Evolutionary conservation across 2,329 filamentous ascomycete species (phyloP).

Genomic region (Acarospora socialis): DNA sequence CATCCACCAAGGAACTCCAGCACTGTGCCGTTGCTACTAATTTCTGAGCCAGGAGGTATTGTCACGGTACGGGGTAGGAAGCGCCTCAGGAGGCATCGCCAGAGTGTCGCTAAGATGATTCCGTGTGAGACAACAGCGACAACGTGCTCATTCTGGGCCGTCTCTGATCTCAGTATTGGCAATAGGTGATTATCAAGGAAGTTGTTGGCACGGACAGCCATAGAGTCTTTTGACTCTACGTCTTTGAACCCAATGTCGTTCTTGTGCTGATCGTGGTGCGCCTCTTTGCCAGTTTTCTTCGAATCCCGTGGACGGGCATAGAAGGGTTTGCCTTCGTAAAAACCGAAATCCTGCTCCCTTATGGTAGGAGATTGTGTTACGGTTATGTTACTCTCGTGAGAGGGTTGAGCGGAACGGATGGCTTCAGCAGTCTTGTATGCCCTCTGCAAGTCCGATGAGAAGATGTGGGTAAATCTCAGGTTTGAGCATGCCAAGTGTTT

Average conservation of each 20-base stretch:
- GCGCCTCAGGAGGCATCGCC: conserved; percentile 45
- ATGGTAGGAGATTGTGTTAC: conserved; percentile 15
- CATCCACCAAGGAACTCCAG: conserved; percentile 43
- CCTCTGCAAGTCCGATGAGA: conserved; percentile 64
- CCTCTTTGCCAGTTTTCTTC: conserved; percentile 9
- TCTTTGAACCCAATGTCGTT: conserved; percentile 35
- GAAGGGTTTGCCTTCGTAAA: conserved; percentile 23
- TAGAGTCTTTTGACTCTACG: conserved; percentile 53
- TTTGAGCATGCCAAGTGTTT: conserved; percentile 48
- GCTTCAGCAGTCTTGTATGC: conserved; percentile 57
- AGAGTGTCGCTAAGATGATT: conserved; percentile 58
- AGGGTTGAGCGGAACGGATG: conserved; percentile 42
- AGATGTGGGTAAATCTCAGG: conserved; percentile 55
- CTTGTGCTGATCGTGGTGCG: conserved; percentile 10
- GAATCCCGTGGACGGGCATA: conserved; percentile 12
- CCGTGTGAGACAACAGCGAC: conserved; percentile 70
- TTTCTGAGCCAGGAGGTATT: conserved; percentile 29
- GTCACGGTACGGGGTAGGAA: conserved; percentile 35
- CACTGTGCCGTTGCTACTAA: conserved; percentile 23
- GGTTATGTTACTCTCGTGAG: conserved; percentile 1
- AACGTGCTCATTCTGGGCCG: conserved; percentile 21
- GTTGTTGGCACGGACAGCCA: conserved; percentile 46
- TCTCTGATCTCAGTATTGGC: conserved; percentile 35
- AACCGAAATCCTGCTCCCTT: conserved; percentile 28
- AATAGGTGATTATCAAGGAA: conserved; percentile 55